These are phyloP conservation scores for Coniochaeta sp. DNA, from an alignment of 2,329 filamentous ascomycete genomes.

Conservation along the genomic window DNA sequence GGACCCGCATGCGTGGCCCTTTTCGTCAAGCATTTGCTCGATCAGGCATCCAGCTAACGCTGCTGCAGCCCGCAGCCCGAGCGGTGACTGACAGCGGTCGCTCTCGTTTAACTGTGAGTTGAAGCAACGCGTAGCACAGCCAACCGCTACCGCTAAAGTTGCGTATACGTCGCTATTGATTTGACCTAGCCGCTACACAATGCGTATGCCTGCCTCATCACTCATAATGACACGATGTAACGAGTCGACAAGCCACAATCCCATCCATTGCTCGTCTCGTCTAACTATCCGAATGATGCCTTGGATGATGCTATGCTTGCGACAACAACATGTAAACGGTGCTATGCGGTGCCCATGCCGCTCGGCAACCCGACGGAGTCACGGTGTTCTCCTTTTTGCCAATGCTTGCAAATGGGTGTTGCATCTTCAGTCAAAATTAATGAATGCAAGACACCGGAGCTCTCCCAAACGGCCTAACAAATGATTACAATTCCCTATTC, in stretches of 20 bases:
- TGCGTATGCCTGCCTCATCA: not conserved
- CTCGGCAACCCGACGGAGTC: not conserved
- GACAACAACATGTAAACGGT: too few relatives aligned
- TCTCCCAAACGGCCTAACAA: too few relatives aligned
- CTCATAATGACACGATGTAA: too few relatives aligned
- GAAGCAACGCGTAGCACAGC: not conserved
- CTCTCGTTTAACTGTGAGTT: not conserved
- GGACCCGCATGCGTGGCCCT: slow-evolving; percentile 1
- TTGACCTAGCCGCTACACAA: too few relatives aligned
- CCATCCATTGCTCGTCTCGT: too few relatives aligned
- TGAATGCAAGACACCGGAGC: slow-evolving; percentile 1
- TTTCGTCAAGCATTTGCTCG: not conserved
- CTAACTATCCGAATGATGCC: too few relatives aligned
- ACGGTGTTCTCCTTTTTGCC: not conserved
- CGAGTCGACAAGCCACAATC: not conserved
- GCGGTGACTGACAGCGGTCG: too few relatives aligned
- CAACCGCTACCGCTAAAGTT: not conserved
- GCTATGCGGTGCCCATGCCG: too few relatives aligned
- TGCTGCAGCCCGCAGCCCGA: too few relatives aligned
- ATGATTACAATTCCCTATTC: not conserved
- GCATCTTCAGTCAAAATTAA: not conserved
- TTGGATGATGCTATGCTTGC: too few relatives aligned
- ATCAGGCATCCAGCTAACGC: not conserved
- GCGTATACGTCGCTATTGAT: not conserved
- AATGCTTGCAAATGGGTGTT: slow-evolving; percentile 3